phyloP scores from a whole-genome alignment of 345 rosid genomes.

The Salix brachista region DNA sequence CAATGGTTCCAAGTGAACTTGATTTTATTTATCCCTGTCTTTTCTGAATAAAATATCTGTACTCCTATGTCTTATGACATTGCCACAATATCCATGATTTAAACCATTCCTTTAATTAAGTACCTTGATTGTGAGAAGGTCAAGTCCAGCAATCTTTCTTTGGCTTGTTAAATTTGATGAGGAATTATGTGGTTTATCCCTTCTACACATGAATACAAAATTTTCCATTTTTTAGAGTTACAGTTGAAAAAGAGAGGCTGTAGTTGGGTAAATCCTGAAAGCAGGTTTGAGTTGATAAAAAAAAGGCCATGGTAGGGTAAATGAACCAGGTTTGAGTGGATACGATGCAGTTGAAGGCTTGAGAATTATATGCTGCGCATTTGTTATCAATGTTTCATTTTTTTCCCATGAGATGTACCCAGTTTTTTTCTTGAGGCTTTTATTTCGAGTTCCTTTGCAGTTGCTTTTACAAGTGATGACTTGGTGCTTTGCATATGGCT shows the following conservation, averaged over 20 bases:
- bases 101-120: neutral
- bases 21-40: neutral
- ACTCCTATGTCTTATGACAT: neutral
- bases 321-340: neutral
- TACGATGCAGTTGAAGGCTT: neutral
- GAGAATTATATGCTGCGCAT: neutral
- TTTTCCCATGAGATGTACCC: neutral
- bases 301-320: neutral
- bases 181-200: neutral
- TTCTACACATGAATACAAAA: neutral
- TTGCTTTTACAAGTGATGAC: neutral
- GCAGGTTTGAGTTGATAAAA: neutral
- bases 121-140: neutral
- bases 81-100: neutral
- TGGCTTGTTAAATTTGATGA: neutral
- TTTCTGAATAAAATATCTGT: neutral
- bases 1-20: neutral
- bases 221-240: neutral
- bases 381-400: neutral
- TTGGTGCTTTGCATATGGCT: neutral
- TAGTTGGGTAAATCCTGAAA: neutral
- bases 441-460: neutral
- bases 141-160: neutral
- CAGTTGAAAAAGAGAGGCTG: neutral
- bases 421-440: neutral